phyloP scores from a whole-genome alignment of 2,329 filamentous ascomycete genomes.

The Penicillium janthinellum region DNA sequence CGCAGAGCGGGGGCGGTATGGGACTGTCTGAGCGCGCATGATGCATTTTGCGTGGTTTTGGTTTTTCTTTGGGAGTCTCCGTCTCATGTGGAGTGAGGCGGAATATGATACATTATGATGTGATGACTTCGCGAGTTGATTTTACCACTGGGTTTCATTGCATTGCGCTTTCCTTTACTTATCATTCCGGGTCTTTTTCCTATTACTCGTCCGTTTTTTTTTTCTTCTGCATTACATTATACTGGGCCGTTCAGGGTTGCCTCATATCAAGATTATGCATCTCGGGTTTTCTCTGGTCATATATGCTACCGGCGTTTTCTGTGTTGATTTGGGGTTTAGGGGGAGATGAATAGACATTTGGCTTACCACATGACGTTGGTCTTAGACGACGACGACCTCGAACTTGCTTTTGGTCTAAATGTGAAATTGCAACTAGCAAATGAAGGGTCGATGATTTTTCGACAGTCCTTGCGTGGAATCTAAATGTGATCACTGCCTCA shows the following conservation, averaged over 20 bases:
- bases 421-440: neutral
- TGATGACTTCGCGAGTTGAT: conserved; percentile 8
- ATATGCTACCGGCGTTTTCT: neutral
- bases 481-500: too few relatives aligned
- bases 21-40: conserved; percentile 31
- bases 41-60: conserved; percentile 1
- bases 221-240: neutral
- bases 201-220: neutral
- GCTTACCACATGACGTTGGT: neutral
- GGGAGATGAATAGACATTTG: conserved; percentile 1
- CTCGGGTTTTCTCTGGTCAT: neutral
- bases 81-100: neutral
- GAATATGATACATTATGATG: conserved; percentile 11
- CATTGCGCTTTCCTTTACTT: neutral
- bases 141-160: conserved; percentile 1
- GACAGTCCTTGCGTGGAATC: neutral
- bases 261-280: conserved; percentile 3
- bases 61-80: neutral
- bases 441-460: neutral
- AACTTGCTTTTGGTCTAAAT: neutral
- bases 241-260: neutral
- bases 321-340: neutral
- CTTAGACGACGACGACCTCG: too few relatives aligned
- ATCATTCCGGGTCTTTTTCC: neutral
- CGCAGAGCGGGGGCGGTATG: conserved; percentile 35